These are phyloP conservation scores for Prunus kanzakura DNA, from an alignment of 306 rosid genomes.

Conservation along the genomic window DNA sequence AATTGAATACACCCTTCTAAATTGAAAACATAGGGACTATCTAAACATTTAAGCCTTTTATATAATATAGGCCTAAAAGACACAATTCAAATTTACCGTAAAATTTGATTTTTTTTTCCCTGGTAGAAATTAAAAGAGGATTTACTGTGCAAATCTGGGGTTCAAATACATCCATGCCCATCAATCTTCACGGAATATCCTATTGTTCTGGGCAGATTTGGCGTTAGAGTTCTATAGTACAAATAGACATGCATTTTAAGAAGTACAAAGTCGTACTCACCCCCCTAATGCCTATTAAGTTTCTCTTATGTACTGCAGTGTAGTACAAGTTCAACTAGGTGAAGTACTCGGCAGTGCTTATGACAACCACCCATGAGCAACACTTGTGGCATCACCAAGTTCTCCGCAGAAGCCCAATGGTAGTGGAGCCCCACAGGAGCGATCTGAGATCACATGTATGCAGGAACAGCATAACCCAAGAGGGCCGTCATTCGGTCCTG, in stretches of 20 bases:
- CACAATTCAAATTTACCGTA: no score
- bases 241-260: background rate
- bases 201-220: background rate
- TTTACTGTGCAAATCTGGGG: no score
- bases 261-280: constrained; percentile 4
- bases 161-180: background rate
- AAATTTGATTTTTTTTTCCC: no score
- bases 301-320: background rate
- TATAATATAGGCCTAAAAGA: no score
- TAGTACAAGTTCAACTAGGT: constrained; percentile 1
- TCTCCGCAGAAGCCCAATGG: constrained; percentile 12
- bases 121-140: no score
- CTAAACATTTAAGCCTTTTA: no score
- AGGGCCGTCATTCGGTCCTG: background rate
- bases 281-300: background rate
- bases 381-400: background rate
- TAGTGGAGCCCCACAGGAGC: constrained; percentile 53
- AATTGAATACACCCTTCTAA: no score
- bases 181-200: background rate
- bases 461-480: background rate
- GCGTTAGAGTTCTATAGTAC: background rate
- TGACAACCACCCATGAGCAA: background rate
- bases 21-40: no score
- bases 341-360: background rate
- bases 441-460: constrained; percentile 54